Evolutionary conservation across 2,329 filamentous ascomycete genomes (phyloP), one percentile per base, ranked within the genome.

Genomic region (Arachnopeziza araneosa): DNA sequence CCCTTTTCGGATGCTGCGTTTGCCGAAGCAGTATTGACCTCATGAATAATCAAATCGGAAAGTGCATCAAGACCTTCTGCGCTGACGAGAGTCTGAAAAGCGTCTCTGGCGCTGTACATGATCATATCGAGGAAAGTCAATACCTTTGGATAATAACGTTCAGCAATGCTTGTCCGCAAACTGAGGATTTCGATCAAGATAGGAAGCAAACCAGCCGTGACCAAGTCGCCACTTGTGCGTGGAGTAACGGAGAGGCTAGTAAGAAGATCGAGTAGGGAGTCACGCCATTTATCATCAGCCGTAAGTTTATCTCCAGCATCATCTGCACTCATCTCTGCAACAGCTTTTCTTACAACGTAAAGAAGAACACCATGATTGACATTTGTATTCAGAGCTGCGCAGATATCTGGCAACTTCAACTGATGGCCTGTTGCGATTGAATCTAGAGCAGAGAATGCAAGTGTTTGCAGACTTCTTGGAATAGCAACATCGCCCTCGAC

Each of bases 321-420:
- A 61, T 85, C 80, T 21, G 78, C 78, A 60, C 82, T 85, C 77
- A 99, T 88, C 64, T 92, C 90, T 21, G 88, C 87, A 60, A 98
- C 90, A 10, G 92, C 90, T 74, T 96, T 97, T 59, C 93, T 85
- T 55, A 96, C 88, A 66, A 97, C 84, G 70, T 97, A 98, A 66
- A 98, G 88, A 52, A 99, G 81, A 30, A 98, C 89, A 17, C 95
- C 96, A 69, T 99, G 96, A 69, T 96, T 98, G 48, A 98, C 93
- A 67, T 93, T 96, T 57, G 96, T 91, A 69, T 92, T 96, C 50
- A 99, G 79, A n/a, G 95, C 92, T 50, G 91, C 87, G 64, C 92
- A 87, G 24, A 99, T 88, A 72, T 99, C 95, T 36, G 85, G 79
- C 30, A 88, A 84, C 70, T 91, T 93, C 59, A 82, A 78, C 89